Evolutionary conservation across 2,329 filamentous ascomycete genomes (phyloP).

Genomic region (Colletotrichum truncatum): DNA sequence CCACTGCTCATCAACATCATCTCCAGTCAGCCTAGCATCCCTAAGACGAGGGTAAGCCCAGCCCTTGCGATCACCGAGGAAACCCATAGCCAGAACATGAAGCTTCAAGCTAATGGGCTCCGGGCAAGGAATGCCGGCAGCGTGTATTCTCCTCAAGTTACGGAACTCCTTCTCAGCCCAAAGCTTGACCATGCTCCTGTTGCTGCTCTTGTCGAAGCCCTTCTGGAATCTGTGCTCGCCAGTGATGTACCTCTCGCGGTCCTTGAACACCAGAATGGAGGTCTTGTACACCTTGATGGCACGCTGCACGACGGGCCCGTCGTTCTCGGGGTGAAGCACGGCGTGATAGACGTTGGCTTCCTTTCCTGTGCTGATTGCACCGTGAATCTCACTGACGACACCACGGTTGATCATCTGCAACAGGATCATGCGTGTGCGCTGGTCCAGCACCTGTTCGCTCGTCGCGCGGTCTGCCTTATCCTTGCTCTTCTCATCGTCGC

Average conservation of each 20-base stretch:
- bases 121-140: slow-evolving; percentile 87
- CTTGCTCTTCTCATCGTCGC: slow-evolving; percentile 66
- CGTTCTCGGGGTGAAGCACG: slow-evolving; percentile 67
- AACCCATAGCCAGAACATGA: slow-evolving; percentile 96
- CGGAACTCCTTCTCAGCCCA: slow-evolving; percentile 99
- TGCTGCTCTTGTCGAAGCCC: slow-evolving; percentile 94
- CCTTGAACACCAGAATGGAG: slow-evolving; percentile 96
- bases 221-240: slow-evolving; percentile 92
- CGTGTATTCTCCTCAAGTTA: slow-evolving; percentile 86
- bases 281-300: slow-evolving; percentile 99
- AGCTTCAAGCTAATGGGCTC: slow-evolving; percentile 89
- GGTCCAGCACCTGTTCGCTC: slow-evolving; percentile 93
- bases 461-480: slow-evolving; percentile 95
- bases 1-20: slow-evolving; percentile 79
- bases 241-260: slow-evolving; percentile 93
- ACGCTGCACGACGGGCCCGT: slow-evolving; percentile 72
- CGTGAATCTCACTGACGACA: slow-evolving; percentile 89
- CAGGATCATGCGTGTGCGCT: slow-evolving; percentile 92
- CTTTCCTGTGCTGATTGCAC: slow-evolving; percentile 95
- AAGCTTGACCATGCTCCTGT: slow-evolving; percentile 95
- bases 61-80: slow-evolving; percentile 87
- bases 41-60: slow-evolving; percentile 89
- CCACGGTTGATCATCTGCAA: slow-evolving; percentile 95
- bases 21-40: slow-evolving; percentile 79
- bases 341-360: slow-evolving; percentile 99